Conservation (phyloP, 495 filamentous ascomycete species). For the Aspergillus hancockii region DNA sequence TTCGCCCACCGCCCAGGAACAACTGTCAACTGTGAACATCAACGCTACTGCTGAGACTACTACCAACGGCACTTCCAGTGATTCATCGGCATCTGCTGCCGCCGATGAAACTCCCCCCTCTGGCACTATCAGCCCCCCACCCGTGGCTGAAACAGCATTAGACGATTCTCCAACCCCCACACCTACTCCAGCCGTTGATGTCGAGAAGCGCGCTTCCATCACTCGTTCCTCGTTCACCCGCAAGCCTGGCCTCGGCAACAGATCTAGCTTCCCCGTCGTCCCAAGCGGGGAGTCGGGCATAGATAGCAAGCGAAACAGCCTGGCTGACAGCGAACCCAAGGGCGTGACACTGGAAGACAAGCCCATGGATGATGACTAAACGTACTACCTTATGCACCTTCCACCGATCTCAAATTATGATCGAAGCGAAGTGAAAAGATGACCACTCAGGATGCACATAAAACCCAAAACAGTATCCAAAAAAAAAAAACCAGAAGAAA, state of each 20-base stretch:
- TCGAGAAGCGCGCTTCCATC: conserved; percentile 52
- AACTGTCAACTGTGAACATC: conserved; percentile 33
- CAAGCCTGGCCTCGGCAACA: conserved; percentile 45
- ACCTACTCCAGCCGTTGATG: conserved; percentile 34
- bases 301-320: conserved; percentile 48
- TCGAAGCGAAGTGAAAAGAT: neutral
- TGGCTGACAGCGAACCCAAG: conserved; percentile 47
- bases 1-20: conserved; percentile 28
- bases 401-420: neutral
- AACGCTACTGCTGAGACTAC: conserved; percentile 25
- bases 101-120: conserved; percentile 38
- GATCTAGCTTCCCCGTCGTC: conserved; percentile 41
- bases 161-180: conserved; percentile 45
- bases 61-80: conserved; percentile 39
- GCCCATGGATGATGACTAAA: conserved; percentile 71
- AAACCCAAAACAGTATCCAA: neutral
- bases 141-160: conserved; percentile 26
- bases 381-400: neutral
- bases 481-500: too few species aligned
- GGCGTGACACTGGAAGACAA: conserved; percentile 81
- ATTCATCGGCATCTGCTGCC: conserved; percentile 33
- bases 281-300: conserved; percentile 33
- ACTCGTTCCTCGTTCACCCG: conserved; percentile 38
- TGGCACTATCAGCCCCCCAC: conserved; percentile 34
- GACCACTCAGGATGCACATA: neutral